Evolutionary conservation across 2,329 filamentous ascomycete species (phyloP).

Genomic region (Penicillium sp.): DNA sequence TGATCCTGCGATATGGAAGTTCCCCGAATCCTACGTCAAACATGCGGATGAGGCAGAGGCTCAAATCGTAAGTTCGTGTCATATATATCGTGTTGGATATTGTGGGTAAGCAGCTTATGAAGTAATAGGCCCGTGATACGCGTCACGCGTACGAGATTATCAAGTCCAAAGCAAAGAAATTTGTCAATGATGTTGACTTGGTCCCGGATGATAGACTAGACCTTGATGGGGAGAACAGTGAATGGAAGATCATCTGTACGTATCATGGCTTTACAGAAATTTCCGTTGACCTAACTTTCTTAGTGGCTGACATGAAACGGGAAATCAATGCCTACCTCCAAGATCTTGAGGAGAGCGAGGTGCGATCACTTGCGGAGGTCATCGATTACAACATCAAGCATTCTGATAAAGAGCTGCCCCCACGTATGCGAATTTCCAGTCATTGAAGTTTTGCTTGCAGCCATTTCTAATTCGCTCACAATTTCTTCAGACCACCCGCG

Average conservation of each 20-base stretch:
- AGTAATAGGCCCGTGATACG: conserved; percentile 1
- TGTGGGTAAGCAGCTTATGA: background rate
- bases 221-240: conserved; percentile 4
- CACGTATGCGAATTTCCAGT: conserved; percentile 2
- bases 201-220: conserved; percentile 3
- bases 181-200: conserved; percentile 8
- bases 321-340: conserved; percentile 10
- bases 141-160: conserved; percentile 8
- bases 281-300: background rate
- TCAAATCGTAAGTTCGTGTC: conserved; percentile 7
- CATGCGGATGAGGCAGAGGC: conserved; percentile 2
- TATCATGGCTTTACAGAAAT: background rate
- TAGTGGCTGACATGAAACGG: conserved; percentile 8
- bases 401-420: conserved; percentile 10
- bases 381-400: conserved; percentile 13
- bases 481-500: conserved; percentile 7
- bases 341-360: conserved; percentile 9
- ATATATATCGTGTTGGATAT: too few relatives aligned
- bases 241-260: conserved; percentile 9
- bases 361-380: conserved; percentile 8
- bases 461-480: background rate
- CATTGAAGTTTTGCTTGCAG: background rate
- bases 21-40: background rate
- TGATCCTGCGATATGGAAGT: conserved; percentile 9
- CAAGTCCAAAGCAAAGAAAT: conserved; percentile 5